These are phyloP conservation scores for Cucurbitaria berberidis DNA, from an alignment of 2,329 filamentous ascomycete genomes.

Conservation along the genomic window DNA sequence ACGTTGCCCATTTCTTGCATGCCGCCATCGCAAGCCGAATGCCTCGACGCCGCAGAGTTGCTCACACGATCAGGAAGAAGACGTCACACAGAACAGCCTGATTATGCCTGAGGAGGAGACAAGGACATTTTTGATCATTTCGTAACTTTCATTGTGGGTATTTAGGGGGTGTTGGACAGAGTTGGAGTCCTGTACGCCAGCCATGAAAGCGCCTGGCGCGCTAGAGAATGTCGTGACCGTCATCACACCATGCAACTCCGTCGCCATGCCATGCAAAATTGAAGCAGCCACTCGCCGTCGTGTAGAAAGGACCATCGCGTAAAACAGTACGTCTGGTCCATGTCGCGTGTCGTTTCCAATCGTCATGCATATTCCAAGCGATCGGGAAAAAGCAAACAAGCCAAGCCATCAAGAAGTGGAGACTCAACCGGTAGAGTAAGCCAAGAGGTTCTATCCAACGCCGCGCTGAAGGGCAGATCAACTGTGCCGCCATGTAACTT, in stretches of 20 bases:
- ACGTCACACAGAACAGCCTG: not conserved
- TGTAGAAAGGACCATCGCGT: not conserved
- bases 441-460: not conserved
- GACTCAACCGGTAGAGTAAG: too few relatives aligned
- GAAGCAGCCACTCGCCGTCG: not conserved
- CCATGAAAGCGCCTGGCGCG: too few relatives aligned
- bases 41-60: not conserved
- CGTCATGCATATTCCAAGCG: not conserved
- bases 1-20: not conserved
- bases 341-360: not conserved
- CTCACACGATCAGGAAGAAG: not conserved
- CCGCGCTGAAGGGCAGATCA: conserved; percentile 4
- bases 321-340: not conserved
- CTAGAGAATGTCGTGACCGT: not conserved
- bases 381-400: not conserved
- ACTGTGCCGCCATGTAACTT: conserved; percentile 6
- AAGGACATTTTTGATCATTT: not conserved
- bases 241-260: conserved; percentile 9
- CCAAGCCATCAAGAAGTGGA: too few relatives aligned
- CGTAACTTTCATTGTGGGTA: not conserved
- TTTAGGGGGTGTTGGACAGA: not conserved
- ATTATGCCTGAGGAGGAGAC: not conserved
- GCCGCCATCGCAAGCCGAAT: not conserved
- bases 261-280: conserved; percentile 13
- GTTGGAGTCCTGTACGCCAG: not conserved